phyloP scores from a whole-genome alignment of 805 yeast genomes.

The Nakazawaea molendinolei region DNA sequence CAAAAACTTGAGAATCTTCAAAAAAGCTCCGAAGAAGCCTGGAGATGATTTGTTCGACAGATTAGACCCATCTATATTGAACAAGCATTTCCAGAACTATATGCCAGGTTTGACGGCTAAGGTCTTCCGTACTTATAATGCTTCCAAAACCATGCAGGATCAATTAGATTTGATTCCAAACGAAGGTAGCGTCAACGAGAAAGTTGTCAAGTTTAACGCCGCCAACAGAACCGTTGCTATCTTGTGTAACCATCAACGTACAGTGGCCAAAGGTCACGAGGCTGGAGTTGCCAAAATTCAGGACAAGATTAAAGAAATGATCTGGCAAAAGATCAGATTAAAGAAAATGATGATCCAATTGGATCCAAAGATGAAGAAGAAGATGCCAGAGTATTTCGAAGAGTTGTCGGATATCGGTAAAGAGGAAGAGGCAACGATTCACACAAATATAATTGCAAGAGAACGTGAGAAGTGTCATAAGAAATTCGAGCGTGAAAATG shows the following conservation, averaged over 20 bases:
- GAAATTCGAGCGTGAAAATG: constrained; percentile 72
- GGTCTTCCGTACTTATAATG: constrained; percentile 95
- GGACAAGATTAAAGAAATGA: constrained; percentile 71
- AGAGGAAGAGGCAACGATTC: constrained; percentile 57
- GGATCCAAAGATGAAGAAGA: constrained; percentile 45
- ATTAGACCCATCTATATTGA: constrained; percentile 73
- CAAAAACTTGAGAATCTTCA: constrained; percentile 80
- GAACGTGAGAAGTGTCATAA: constrained; percentile 59
- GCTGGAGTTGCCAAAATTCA: constrained; percentile 71
- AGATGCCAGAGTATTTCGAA: constrained; percentile 52
- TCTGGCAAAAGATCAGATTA: constrained; percentile 75
- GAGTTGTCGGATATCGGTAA: constrained; percentile 62
- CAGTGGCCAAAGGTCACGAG: constrained; percentile 82
- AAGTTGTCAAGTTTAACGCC: constrained; percentile 82
- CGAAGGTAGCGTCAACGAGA: constrained; percentile 83
- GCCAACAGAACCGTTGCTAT: constrained; percentile 95
- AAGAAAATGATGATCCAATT: constrained; percentile 64
- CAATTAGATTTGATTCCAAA: constrained; percentile 81
- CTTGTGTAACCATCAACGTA: constrained; percentile 93
- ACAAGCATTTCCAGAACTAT: constrained; percentile 81
- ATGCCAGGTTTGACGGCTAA: constrained; percentile 94
- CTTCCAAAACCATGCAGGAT: constrained; percentile 95
- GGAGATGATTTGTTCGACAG: constrained; percentile 93
- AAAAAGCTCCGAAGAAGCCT: constrained; percentile 80
- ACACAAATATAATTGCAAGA: constrained; percentile 51